Percentiles rank a stretch among this genome's conserved stretches.
These are phyloP conservation scores for Cicer chorassanicum DNA, from an alignment of 306 rosid genomes.

Conservation along the genomic window DNA sequence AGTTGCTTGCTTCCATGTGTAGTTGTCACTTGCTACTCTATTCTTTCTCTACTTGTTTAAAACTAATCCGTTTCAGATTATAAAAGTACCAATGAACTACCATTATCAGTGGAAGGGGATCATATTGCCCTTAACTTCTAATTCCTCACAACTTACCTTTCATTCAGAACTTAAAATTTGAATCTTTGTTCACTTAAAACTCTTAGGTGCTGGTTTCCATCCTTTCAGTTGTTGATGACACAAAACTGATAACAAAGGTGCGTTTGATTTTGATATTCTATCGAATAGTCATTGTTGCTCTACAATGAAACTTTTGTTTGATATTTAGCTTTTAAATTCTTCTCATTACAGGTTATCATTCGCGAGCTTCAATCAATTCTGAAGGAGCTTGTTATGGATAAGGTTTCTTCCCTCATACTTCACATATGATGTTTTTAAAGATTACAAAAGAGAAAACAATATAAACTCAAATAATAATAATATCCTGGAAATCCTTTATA, in stretches of 20 bases:
- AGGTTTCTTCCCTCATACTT: conserved; percentile 60
- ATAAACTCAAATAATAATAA: conserved; percentile 7
- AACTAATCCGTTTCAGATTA: background rate
- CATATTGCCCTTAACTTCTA: conserved; percentile 4
- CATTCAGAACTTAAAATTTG: conserved; percentile 27
- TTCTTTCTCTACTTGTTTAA: conserved; percentile 21
- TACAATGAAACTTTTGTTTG: conserved; percentile 21
- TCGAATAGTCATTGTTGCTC: conserved; percentile 20
- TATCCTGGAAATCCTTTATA: conserved; percentile 13
- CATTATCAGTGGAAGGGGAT: conserved; percentile 14
- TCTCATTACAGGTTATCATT: conserved; percentile 67
- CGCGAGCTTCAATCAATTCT: conserved; percentile 68
- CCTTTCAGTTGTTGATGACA: conserved; percentile 86
- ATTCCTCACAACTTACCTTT: conserved; percentile 8
- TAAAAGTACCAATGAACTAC: conserved; percentile 4
- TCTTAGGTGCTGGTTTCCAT: conserved; percentile 83
- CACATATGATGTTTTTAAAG: conserved; percentile 7
- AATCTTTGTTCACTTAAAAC: conserved; percentile 27
- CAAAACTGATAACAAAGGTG: conserved; percentile 89
- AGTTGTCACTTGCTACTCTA: conserved; percentile 19
- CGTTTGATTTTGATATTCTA: conserved; percentile 40
- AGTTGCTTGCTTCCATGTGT: conserved; percentile 16
- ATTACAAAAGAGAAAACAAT: conserved; percentile 23
- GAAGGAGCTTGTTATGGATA: conserved; percentile 78
- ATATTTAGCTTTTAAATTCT: conserved; percentile 39